A percentile compares a stretch with the other conserved stretches of the same genome.
phyloP scores from a whole-genome alignment of 306 rosid genomes.

The Sesbania bispinosa region DNA sequence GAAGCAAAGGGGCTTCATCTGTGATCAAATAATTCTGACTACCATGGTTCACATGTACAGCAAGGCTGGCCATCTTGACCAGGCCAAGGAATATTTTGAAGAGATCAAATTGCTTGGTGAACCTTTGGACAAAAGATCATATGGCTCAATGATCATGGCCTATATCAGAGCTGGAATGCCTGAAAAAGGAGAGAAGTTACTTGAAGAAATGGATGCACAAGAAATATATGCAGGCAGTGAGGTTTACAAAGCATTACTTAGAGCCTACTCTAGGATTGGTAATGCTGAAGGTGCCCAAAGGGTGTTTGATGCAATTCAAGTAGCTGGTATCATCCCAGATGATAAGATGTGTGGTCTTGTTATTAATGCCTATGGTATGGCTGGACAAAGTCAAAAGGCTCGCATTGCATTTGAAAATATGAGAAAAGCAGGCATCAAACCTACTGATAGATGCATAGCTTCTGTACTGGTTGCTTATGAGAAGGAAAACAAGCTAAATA shows the following conservation, averaged over 20 bases:
- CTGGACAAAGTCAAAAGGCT: slow-evolving; percentile 64
- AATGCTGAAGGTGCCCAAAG: slow-evolving; percentile 78
- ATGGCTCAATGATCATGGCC: slow-evolving; percentile 88
- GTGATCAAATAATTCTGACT: slow-evolving; percentile 78
- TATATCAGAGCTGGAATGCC: slow-evolving; percentile 81
- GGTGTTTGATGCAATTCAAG: slow-evolving; percentile 77
- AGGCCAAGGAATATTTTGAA: slow-evolving; percentile 68
- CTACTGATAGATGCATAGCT: slow-evolving; percentile 77
- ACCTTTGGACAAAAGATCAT: slow-evolving; percentile 71
- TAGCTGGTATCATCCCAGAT: slow-evolving; percentile 74
- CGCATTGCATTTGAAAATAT: slow-evolving; percentile 65
- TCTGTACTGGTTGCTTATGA: slow-evolving; percentile 60
- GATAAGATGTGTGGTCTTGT: slow-evolving; percentile 68
- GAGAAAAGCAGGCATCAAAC: slow-evolving; percentile 66
- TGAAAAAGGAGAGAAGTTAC: slow-evolving; percentile 60
- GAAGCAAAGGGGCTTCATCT: slow-evolving; percentile 63
- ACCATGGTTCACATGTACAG: slow-evolving; percentile 80
- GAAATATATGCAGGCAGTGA: slow-evolving; percentile 76
- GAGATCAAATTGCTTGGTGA: slow-evolving; percentile 74
- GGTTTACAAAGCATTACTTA: slow-evolving; percentile 82
- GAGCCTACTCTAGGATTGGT: slow-evolving; percentile 66
- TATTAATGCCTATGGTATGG: slow-evolving; percentile 59
- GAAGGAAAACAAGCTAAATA: slow-evolving; percentile 57
- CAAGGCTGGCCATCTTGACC: slow-evolving; percentile 65
- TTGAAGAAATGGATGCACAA: slow-evolving; percentile 66